A percentile compares a stretch with the other conserved stretches of the same genome.
Evolutionary conservation across 768 basidiomycete species (phyloP).

Genomic region (Termitomyces sp.): DNA sequence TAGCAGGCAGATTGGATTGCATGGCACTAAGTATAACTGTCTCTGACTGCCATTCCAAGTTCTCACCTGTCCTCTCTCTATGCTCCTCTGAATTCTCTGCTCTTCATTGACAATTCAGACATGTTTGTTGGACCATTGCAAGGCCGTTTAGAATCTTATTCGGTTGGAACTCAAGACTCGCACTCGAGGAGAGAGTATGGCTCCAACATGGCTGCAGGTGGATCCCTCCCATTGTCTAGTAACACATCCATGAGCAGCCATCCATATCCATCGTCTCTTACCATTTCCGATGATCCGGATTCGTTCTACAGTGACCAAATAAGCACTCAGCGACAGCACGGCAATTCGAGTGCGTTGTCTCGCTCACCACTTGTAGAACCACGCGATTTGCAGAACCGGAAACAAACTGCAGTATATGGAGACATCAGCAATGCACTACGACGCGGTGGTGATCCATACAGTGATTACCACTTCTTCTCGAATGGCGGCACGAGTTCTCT

Average conservation of each 20-base stretch:
- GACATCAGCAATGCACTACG: neutral
- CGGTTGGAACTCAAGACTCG: neutral
- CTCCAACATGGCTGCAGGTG: neutral
- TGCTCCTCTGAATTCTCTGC: neutral
- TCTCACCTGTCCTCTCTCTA: neutral
- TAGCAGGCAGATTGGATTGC: neutral
- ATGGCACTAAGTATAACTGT: neutral
- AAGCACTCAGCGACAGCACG: neutral
- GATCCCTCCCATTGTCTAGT: neutral
- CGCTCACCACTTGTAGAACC: neutral
- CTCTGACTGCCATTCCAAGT: neutral
- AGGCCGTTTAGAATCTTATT: neutral
- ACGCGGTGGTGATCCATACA: slow-evolving; percentile 7
- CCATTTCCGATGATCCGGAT: slow-evolving; percentile 3
- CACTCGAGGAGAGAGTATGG: neutral
- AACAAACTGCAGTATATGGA: neutral
- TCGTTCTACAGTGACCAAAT: neutral
- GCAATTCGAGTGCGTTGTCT: no score
- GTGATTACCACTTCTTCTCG: neutral
- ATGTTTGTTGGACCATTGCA: neutral
- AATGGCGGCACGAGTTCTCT: neutral
- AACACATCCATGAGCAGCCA: neutral
- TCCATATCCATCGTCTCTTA: neutral
- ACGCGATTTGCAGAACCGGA: neutral
- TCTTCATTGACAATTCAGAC: neutral